Conservation (phyloP, 129 eudicot genomes). For the Centella asiatica region DNA sequence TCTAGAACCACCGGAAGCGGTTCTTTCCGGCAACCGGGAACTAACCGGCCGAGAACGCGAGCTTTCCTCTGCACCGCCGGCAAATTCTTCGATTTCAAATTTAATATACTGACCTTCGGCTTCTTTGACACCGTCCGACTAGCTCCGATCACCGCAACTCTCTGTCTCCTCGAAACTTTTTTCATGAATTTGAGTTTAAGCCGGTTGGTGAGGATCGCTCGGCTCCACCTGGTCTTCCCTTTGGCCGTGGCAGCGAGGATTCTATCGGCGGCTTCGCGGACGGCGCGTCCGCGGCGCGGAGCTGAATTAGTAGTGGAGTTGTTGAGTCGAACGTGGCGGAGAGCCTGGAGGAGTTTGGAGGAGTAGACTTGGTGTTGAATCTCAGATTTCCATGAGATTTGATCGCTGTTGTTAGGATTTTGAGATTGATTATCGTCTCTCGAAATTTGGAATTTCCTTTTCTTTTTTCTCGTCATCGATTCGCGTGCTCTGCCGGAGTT, state of each 20-base stretch:
- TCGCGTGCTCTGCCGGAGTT: constrained; percentile 46
- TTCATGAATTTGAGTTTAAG: constrained; percentile 67
- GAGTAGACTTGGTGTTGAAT: constrained; percentile 65
- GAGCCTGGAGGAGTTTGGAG: constrained; percentile 68
- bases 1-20: constrained; percentile 75
- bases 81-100: constrained; percentile 50
- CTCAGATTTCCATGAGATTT: constrained; percentile 63
- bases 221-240: constrained; percentile 88
- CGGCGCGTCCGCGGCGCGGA: constrained; percentile 41
- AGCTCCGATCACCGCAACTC: constrained; percentile 29
- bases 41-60: constrained; percentile 58
- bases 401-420: constrained; percentile 5
- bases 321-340: constrained; percentile 53
- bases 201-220: constrained; percentile 68
- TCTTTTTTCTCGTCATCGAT: constrained; percentile 34
- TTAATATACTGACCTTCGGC: constrained; percentile 42
- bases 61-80: constrained; percentile 69
- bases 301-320: constrained; percentile 15
- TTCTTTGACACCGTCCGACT: constrained; percentile 57
- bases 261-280: constrained; percentile 74
- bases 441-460: constrained; percentile 27
- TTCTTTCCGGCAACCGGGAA: constrained; percentile 92
- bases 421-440: constrained; percentile 14
- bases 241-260: constrained; percentile 67
- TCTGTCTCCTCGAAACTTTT: constrained; percentile 35